A percentile compares a stretch with the other conserved stretches of the same genome.
Conservation (phyloP, 2,329 filamentous ascomycete species). For the Trichoderma citrinoviride region DNA sequence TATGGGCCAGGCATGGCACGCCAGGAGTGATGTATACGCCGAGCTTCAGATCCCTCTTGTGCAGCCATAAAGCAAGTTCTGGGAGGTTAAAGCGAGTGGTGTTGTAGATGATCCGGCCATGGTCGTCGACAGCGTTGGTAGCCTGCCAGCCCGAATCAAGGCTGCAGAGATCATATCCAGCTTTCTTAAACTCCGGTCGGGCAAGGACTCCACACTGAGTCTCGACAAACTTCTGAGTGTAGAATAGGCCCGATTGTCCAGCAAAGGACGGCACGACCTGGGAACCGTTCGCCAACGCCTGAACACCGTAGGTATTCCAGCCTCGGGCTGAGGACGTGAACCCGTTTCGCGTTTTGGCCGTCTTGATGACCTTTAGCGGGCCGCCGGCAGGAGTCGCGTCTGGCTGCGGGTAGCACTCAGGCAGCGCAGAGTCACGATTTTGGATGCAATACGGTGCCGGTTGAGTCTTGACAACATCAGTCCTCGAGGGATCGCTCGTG, state of each 20-base stretch:
- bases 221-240: slow-evolving; percentile 18
- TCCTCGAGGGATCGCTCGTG: not conserved
- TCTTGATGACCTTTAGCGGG: slow-evolving; percentile 20
- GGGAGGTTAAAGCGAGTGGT: slow-evolving; percentile 17
- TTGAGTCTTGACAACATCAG: slow-evolving; percentile 14
- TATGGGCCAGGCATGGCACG: slow-evolving; percentile 13
- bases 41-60: slow-evolving; percentile 14
- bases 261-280: slow-evolving; percentile 19
- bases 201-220: slow-evolving; percentile 22
- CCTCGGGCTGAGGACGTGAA: slow-evolving; percentile 17
- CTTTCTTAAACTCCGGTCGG: slow-evolving; percentile 12
- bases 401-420: slow-evolving; percentile 21
- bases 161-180: slow-evolving; percentile 19
- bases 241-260: slow-evolving; percentile 15
- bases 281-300: slow-evolving; percentile 21
- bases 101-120: slow-evolving; percentile 21
- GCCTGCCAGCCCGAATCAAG: slow-evolving; percentile 33
- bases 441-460: slow-evolving; percentile 19
- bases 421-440: slow-evolving; percentile 13
- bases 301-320: slow-evolving; percentile 22
- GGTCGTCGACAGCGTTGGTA: slow-evolving; percentile 12
- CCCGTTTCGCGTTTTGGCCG: slow-evolving; percentile 12
- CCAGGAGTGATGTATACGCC: slow-evolving; percentile 21
- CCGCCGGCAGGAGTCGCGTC: not conserved
- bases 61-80: slow-evolving; percentile 18